Base-by-base conservation (phyloP, 108 stramenopile species). In the Cylindrotheca fusiformis region DNA sequence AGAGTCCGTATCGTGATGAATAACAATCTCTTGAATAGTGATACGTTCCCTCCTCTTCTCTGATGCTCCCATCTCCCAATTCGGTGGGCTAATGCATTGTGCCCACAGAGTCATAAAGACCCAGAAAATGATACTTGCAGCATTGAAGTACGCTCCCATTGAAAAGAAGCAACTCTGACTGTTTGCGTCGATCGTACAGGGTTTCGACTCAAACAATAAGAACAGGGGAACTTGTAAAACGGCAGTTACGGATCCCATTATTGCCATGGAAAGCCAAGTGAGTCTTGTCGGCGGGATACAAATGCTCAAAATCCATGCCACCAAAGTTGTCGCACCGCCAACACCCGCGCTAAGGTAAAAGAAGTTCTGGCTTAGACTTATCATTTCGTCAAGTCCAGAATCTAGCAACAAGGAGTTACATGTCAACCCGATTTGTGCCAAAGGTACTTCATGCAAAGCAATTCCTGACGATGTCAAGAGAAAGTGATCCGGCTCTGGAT, bases 51-150 rank as follows among this genome's bases (percentile, higher is more conserved):
- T 41, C 14, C 10, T 41, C 36, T 41, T 41, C 14, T 41, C 36
- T 41, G 6, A 14, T 41, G 60, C 22, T 31, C 64, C 67, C 14
- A 65, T 46, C 4, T 51, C 47, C 74, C 74, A 75, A 8, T 62
- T 36, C 12, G 74, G 74, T 19, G 61, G 60, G 22, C 27, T 20
- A 3, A 75, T 23, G 36, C 47, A 69, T 58, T 75, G 74, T 2
- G 67, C 59, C 61, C 63, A 63, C 3, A 75, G 4, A 8, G 74
- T 75, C 58, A 69, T 63, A n/a, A 58, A 21, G 3, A 75, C 55
- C 61, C 48, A 64, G 5, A 75, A 32, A 3, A 47, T 19, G 27
- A 75, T 64, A 47, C 63, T 65, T 4, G 26, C 55, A 29, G 69
- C 44, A 27, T 59, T 53, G 31, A 75, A 52, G 41, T 63, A 75